These are phyloP conservation scores for Sphagnum contortum DNA, from an alignment of 225 moss, liverwort and hornwort genomes.

Conservation along the genomic window DNA sequence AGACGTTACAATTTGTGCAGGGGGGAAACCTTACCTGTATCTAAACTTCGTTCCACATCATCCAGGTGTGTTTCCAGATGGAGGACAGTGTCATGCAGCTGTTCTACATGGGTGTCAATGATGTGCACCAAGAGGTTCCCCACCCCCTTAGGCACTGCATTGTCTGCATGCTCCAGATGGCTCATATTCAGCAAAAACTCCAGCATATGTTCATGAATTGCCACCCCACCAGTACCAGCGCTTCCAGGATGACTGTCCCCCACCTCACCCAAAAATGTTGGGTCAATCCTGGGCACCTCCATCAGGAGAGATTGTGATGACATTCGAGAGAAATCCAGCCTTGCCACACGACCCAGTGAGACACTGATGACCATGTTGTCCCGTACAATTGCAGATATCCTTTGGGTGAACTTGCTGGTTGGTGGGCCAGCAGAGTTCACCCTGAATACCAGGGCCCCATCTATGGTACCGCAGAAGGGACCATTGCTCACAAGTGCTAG, in stretches of 20 bases:
- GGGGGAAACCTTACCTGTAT: conserved; percentile 31
- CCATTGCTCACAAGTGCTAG: conserved; percentile 72
- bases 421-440: conserved; percentile 86
- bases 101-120: conserved; percentile 80
- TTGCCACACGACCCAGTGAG: conserved; percentile 57
- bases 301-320: conserved; percentile 56
- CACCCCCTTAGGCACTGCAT: conserved; percentile 63
- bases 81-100: conserved; percentile 81
- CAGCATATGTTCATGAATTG: conserved; percentile 77
- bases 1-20: no score
- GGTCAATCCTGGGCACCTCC: conserved; percentile 63
- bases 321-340: conserved; percentile 58
- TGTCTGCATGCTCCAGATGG: conserved; percentile 76
- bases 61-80: conserved; percentile 75
- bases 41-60: conserved; percentile 65
- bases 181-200: conserved; percentile 82
- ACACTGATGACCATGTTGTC: conserved; percentile 75
- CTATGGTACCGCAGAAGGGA: conserved; percentile 82
- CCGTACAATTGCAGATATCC: conserved; percentile 72
- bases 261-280: conserved; percentile 11
- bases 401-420: conserved; percentile 71
- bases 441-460: conserved; percentile 72
- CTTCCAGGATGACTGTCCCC: conserved; percentile 16
- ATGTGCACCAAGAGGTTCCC: conserved; percentile 81
- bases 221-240: conserved; percentile 33